These are phyloP conservation scores for Pezicula rhizophila DNA, from an alignment of 2,329 filamentous ascomycete genomes.

Conservation along the genomic window DNA sequence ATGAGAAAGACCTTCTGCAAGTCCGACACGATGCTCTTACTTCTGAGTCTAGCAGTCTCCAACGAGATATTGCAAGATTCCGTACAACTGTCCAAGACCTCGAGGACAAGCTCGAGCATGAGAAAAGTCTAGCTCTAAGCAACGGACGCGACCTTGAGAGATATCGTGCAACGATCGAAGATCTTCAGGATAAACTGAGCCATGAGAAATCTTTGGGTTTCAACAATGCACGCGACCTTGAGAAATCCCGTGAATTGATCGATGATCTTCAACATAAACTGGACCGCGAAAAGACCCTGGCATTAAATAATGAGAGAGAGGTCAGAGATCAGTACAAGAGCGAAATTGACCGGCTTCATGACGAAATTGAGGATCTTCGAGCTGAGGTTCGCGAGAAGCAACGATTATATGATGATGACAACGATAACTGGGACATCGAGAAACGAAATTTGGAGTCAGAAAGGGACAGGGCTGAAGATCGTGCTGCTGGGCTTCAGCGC, in stretches of 20 bases:
- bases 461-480: constrained; percentile 60
- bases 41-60: constrained; percentile 59
- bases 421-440: constrained; percentile 66
- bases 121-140: constrained; percentile 32
- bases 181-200: constrained; percentile 40
- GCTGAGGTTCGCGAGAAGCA: constrained; percentile 63
- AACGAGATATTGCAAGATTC: constrained; percentile 51
- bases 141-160: constrained; percentile 45
- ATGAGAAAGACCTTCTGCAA: constrained; percentile 66
- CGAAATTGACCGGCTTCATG: constrained; percentile 47
- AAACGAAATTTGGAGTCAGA: constrained; percentile 60
- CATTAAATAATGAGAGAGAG: constrained; percentile 51
- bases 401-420: constrained; percentile 63
- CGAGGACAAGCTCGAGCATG: constrained; percentile 40
- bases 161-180: constrained; percentile 32
- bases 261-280: constrained; percentile 42
- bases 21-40: constrained; percentile 62
- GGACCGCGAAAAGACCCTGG: constrained; percentile 32
- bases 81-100: constrained; percentile 39
- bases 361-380: constrained; percentile 45
- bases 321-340: constrained; percentile 47
- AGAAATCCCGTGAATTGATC: constrained; percentile 35
- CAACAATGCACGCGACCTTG: constrained; percentile 42
- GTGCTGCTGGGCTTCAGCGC: constrained; percentile 59
- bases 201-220: background rate